These are phyloP conservation scores for Myrica gale DNA, from an alignment of 306 rosid genomes.

Conservation along the genomic window DNA sequence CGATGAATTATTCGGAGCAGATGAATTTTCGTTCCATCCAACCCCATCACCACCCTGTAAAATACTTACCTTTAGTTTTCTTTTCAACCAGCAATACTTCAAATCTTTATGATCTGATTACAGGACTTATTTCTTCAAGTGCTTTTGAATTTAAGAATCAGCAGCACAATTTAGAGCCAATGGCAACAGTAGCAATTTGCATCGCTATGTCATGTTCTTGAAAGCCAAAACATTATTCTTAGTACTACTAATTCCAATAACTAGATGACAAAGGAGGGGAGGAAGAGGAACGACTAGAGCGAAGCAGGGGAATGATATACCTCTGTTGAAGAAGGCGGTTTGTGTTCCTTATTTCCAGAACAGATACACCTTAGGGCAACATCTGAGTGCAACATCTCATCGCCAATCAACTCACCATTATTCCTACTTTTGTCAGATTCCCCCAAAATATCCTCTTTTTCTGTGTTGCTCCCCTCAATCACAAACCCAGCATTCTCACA, in stretches of 20 bases:
- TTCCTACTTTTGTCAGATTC: constrained; percentile 1
- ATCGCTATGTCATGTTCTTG: not conserved
- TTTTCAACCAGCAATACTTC: not conserved
- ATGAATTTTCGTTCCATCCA: not conserved
- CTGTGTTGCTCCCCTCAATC: constrained; percentile 16
- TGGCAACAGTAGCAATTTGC: too few relatives aligned
- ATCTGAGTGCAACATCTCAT: constrained; percentile 1
- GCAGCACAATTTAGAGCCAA: too few relatives aligned
- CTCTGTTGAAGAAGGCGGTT: constrained; percentile 33
- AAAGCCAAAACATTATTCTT: not conserved
- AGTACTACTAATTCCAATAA: not conserved
- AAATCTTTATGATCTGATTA: not conserved
- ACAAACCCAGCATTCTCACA: constrained; percentile 25
- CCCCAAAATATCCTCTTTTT: not conserved
- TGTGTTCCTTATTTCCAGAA: constrained; percentile 24
- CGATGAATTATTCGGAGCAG: constrained; percentile 4
- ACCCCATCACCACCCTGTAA: constrained; percentile 32
- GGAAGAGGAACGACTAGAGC: constrained; percentile 13
- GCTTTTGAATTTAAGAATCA: too few relatives aligned
- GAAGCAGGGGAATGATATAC: constrained; percentile 20
- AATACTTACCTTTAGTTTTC: too few relatives aligned
- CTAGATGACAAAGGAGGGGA: not conserved
- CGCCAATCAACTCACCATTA: constrained; percentile 22
- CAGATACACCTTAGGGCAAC: constrained; percentile 23
- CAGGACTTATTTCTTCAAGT: not conserved